A percentile compares a stretch with the other conserved stretches of the same genome.
Conservation (phyloP, 140 eudicot species). For the Anethum foeniculum region DNA sequence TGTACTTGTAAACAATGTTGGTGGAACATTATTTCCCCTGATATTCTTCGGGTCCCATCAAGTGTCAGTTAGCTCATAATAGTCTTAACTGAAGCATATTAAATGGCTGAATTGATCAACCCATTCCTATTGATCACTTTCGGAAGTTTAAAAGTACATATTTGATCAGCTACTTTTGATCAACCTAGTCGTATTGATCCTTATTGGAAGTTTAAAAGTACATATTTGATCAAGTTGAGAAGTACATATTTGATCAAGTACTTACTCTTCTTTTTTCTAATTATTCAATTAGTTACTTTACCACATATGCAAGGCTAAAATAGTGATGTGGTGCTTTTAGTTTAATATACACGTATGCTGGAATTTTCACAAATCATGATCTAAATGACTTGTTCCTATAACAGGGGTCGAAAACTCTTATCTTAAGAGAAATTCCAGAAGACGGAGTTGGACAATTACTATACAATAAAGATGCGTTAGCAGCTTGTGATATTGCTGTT, state of each 20-base stretch:
- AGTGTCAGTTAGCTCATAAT: too few relatives aligned
- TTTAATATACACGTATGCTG: not conserved
- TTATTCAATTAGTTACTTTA: not conserved
- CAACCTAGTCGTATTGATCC: too few relatives aligned
- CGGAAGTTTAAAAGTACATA: too few relatives aligned
- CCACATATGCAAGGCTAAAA: not conserved
- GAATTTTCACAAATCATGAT: not conserved
- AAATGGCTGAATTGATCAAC: too few relatives aligned
- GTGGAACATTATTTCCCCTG: too few relatives aligned
- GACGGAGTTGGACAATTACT: slow-evolving; percentile 1
- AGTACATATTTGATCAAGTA: not conserved
- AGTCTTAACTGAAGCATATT: too few relatives aligned
- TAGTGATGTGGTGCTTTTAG: not conserved
- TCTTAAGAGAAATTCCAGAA: slow-evolving; percentile 6
- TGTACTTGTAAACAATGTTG: too few relatives aligned
- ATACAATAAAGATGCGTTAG: not conserved
- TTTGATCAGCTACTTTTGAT: too few relatives aligned
- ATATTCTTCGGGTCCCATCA: too few relatives aligned
- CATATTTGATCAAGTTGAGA: not conserved
- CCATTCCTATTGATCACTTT: too few relatives aligned
- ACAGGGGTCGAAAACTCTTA: not conserved
- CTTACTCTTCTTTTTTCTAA: too few relatives aligned
- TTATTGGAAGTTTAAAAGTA: too few relatives aligned
- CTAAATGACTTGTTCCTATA: not conserved
- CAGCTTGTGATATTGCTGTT: slow-evolving; percentile 6